Base-by-base conservation (phyloP, 2,329 filamentous ascomycete genomes). In the Phyllosticta citribraziliensis region DNA sequence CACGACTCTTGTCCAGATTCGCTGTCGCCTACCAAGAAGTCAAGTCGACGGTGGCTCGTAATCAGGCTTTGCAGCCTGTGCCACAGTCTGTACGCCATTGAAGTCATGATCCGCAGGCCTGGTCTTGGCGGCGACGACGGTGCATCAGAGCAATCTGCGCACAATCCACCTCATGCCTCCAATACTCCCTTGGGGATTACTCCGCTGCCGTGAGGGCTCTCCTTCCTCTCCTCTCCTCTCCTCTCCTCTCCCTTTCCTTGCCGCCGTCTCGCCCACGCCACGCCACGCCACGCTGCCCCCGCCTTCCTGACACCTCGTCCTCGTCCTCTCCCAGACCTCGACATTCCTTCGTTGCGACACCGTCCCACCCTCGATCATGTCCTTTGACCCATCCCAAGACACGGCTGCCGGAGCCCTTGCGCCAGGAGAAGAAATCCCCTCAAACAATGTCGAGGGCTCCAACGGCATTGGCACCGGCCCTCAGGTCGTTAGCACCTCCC, bases 381-480 rank as follows among this genome's bases (percentile, higher is more conserved):
- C 40, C n/a, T 5, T 47, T 47, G 40, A 47, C n/a, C 17, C 40
- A 47, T 17, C n/a, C n/a, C n/a, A 8, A 47, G 14, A 47, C 40
- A 47, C 40, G 17, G 40, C 40, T 14, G 40, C 40, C 14, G 40
- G 40, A 17, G 14, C 40, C 40, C 14, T 47, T n/a, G 14, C 40
- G 4, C 17, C 40, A 47, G 40, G 40, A 47, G 14, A 47, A 17
- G 6, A 47, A n/a, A n/a, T 47, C 4, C 40, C 40, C 40, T 17
- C 14, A 47, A 47, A 47, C 40, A 47, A 47, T 19, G 40, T 47
- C 40, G 14, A n/a, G 6, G 59, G 59, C 47, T 22, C 17, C 22
- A 3, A n/a, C 25, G 77, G 77, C 56, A 68, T 78, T 57, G 77
- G 77, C 27, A 63, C 66, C 6, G 77, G 76, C 1, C 76, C 77